phyloP scores from a whole-genome alignment of 2,329 filamentous ascomycete species.

The Aspergillus sp. region DNA sequence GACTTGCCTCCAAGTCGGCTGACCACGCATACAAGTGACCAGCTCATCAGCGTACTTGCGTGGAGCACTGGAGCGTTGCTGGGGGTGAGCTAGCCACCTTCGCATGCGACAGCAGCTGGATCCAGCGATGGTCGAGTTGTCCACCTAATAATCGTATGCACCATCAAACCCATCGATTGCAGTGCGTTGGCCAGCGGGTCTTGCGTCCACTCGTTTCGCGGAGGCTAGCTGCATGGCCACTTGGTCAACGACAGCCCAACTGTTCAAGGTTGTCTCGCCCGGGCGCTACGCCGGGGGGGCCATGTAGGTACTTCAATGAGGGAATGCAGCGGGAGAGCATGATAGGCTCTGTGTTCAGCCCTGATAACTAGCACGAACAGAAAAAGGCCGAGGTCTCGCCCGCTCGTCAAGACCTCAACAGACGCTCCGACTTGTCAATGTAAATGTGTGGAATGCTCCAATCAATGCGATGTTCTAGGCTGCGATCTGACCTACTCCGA shows the following conservation, averaged over 20 bases:
- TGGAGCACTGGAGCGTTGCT: constrained; percentile 15
- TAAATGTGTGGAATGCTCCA: constrained; percentile 3
- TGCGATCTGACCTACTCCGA: background rate
- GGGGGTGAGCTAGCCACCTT: constrained; percentile 19
- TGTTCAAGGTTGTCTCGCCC: constrained; percentile 6
- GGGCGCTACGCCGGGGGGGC: constrained; percentile 13
- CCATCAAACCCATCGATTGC: constrained; percentile 5
- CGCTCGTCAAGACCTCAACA: background rate
- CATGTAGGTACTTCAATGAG: constrained; percentile 20
- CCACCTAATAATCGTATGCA: background rate
- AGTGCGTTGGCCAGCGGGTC: constrained; percentile 25
- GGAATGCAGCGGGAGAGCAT: constrained; percentile 6
- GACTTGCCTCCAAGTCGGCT: constrained; percentile 11
- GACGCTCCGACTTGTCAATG: background rate
- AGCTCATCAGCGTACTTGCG: constrained; percentile 21
- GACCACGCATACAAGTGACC: constrained; percentile 25
- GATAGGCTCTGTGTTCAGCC: constrained; percentile 15
- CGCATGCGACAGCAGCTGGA: constrained; percentile 17
- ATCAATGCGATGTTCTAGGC: background rate
- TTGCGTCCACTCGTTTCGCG: constrained; percentile 23
- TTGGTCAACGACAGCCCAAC: constrained; percentile 19
- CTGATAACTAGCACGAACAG: background rate
- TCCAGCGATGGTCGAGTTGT: constrained; percentile 6
- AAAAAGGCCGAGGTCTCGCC: constrained; percentile 7
- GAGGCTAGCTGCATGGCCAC: constrained; percentile 25